phyloP scores from a whole-genome alignment of 1,284 basidiomycete genomes.

The Volvariella surrecta region DNA sequence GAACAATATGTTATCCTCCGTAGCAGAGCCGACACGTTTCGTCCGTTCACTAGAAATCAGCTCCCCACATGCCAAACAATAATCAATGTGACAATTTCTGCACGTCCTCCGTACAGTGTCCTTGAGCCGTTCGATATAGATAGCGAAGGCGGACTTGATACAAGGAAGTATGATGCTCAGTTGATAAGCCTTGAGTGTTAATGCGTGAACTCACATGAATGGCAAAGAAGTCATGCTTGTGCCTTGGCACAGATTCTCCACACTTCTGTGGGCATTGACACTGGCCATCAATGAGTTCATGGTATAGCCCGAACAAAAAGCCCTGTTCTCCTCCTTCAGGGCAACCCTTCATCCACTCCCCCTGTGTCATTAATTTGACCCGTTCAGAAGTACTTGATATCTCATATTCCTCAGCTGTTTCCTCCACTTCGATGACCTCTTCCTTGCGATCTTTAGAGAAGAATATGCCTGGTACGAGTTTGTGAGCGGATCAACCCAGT shows the following conservation, averaged over 20 bases:
- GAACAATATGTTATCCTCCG: slow-evolving; percentile 55
- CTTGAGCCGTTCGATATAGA: slow-evolving; percentile 59
- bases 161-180: slow-evolving; percentile 1
- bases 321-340: slow-evolving; percentile 87
- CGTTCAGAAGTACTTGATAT: slow-evolving; percentile 36
- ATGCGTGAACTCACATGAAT: slow-evolving; percentile 54
- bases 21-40: slow-evolving; percentile 24
- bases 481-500: no score
- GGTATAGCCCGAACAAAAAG: slow-evolving; percentile 80
- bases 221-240: slow-evolving; percentile 73
- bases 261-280: slow-evolving; percentile 66
- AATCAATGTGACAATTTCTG: slow-evolving; percentile 51
- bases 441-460: slow-evolving; percentile 87
- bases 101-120: slow-evolving; percentile 54
- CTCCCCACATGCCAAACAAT: slow-evolving; percentile 85
- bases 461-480: slow-evolving; percentile 62
- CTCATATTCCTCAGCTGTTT: slow-evolving; percentile 52
- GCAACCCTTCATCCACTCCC: slow-evolving; percentile 96
- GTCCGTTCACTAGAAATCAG: slow-evolving; percentile 36
- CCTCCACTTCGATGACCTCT: slow-evolving; percentile 80
- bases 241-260: slow-evolving; percentile 47
- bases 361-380: slow-evolving; percentile 70
- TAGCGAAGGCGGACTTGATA: slow-evolving; percentile 57
- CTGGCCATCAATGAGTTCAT: slow-evolving; percentile 52
- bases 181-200: slow-evolving; percentile 29